phyloP scores from a whole-genome alignment of 208 protist genomes.

The Acanthamoeba rhysodes region DNA sequence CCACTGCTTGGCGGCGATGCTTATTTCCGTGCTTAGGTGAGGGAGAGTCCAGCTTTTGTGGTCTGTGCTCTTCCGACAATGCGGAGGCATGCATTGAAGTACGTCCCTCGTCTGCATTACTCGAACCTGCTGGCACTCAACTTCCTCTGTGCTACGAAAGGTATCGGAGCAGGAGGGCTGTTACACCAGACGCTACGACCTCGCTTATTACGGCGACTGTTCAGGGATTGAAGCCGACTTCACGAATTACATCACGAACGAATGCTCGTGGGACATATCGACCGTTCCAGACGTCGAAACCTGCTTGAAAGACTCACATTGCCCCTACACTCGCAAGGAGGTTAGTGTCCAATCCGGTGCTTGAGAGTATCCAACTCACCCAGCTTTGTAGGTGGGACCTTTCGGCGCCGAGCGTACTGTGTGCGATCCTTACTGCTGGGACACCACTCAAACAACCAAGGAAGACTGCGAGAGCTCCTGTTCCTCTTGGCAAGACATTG shows the following conservation, averaged over 20 bases:
- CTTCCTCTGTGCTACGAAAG: neutral
- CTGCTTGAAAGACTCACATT: neutral
- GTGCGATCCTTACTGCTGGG: conserved; percentile 1
- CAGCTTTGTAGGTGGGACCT: too few species aligned
- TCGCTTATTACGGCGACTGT: neutral
- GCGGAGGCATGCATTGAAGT: neutral
- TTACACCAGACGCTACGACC: neutral
- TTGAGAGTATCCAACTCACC: too few species aligned
- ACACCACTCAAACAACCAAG: neutral
- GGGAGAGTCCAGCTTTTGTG: neutral
- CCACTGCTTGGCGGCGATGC: too few species aligned
- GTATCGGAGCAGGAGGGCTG: neutral
- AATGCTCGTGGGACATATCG: neutral
- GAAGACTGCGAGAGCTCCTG: neutral
- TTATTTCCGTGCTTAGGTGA: neutral
- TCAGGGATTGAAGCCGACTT: neutral
- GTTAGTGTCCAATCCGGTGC: neutral
- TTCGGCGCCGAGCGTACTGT: neutral
- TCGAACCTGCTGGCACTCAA: too few species aligned
- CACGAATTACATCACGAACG: neutral
- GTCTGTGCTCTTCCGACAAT: neutral
- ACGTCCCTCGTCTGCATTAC: neutral
- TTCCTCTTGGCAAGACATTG: neutral
- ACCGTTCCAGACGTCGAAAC: neutral
- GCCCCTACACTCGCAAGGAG: neutral